phyloP scores from a whole-genome alignment of 345 rosid species.

The Schrenkiella parvula region DNA sequence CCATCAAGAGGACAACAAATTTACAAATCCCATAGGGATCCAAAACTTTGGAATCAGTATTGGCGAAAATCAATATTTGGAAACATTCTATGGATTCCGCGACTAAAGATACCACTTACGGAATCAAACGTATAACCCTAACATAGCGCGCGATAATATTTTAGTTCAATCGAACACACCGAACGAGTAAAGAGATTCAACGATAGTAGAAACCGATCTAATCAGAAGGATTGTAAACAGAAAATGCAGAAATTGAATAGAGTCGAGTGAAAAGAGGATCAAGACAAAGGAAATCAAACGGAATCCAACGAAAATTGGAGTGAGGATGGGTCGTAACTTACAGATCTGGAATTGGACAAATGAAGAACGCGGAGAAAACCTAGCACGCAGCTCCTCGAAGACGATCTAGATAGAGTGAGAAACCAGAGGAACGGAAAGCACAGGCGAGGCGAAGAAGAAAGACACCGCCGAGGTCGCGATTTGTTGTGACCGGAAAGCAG shows the following conservation, averaged over 20 bases:
- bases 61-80: neutral
- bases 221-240: neutral
- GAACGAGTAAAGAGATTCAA: constrained; percentile 9
- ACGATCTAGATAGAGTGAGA: neutral
- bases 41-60: neutral
- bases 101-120: neutral
- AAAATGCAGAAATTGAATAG: neutral
- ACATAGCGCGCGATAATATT: neutral
- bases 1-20: neutral
- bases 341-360: constrained; percentile 11
- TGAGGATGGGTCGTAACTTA: constrained; percentile 9
- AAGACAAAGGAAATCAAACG: neutral
- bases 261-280: constrained; percentile 1
- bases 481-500: constrained; percentile 1
- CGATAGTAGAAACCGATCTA: neutral
- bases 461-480: neutral
- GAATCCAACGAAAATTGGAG: neutral
- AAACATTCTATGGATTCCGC: neutral
- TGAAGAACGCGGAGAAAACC: neutral
- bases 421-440: neutral
- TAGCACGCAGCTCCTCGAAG: constrained; percentile 2
- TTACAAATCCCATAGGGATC: neutral
- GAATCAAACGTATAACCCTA: constrained; percentile 3
- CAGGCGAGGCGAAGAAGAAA: neutral
- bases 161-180: neutral